These are phyloP conservation scores for Fusarium chuoi DNA, from an alignment of 2,329 filamentous ascomycete genomes.

Conservation along the genomic window DNA sequence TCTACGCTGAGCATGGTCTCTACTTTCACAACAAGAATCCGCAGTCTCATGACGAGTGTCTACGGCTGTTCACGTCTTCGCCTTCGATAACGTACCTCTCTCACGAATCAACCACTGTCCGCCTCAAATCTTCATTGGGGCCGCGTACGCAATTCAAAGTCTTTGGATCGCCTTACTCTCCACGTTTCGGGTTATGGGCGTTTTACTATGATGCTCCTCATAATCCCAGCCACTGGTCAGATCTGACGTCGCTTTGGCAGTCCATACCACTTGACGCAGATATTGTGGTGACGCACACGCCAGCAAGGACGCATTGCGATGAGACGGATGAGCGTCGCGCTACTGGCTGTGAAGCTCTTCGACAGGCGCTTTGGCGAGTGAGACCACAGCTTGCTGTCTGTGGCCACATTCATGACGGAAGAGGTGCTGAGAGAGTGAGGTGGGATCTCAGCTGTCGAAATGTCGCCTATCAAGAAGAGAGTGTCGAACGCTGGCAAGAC, in stretches of 20 bases:
- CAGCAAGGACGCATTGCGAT: slow-evolving; percentile 70
- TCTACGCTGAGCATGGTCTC: slow-evolving; percentile 64
- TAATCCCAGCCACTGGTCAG: slow-evolving; percentile 20
- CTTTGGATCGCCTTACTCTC: slow-evolving; percentile 78
- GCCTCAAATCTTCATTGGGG: slow-evolving; percentile 63
- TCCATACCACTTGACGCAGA: slow-evolving; percentile 70
- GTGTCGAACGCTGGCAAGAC: slow-evolving; percentile 65
- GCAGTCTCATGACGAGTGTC: slow-evolving; percentile 65
- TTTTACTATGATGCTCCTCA: slow-evolving; percentile 67
- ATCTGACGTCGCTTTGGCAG: slow-evolving; percentile 65
- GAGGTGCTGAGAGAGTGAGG: slow-evolving; percentile 70
- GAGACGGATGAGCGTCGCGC: slow-evolving; percentile 51
- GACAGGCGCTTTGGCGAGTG: slow-evolving; percentile 66
- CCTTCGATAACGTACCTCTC: slow-evolving; percentile 71
- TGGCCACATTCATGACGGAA: slow-evolving; percentile 76
- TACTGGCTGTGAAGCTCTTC: slow-evolving; percentile 70
- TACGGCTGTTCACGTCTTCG: slow-evolving; percentile 63
- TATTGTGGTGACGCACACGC: slow-evolving; percentile 77
- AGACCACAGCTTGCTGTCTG: slow-evolving; percentile 74
- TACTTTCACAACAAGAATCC: slow-evolving; percentile 66
- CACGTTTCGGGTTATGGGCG: slow-evolving; percentile 68
- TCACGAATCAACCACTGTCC: slow-evolving; percentile 65
- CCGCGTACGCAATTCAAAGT: slow-evolving; percentile 70
- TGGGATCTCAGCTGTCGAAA: slow-evolving; percentile 64
- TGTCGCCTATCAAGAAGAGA: slow-evolving; percentile 57